Percentiles rank a stretch among this genome's conserved stretches.
Evolutionary conservation across 2,329 filamentous ascomycete genomes (phyloP).

Genomic region (Aspergillus costaricaensis): DNA sequence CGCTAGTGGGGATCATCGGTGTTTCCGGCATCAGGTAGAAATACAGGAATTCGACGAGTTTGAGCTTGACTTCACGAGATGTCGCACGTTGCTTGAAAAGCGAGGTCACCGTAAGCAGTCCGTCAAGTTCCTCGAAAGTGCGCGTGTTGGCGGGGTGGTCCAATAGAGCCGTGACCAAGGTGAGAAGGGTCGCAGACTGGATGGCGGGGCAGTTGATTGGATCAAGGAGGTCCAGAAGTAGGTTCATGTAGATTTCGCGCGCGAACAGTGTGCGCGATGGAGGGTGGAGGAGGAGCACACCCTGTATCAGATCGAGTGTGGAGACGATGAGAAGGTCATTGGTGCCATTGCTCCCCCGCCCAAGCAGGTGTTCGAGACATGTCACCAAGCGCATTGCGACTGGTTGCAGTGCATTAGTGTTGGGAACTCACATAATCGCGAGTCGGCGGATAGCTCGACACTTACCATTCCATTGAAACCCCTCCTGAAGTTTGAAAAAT

Average conservation of each 20-base stretch:
- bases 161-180: conserved; percentile 84
- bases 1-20: conserved; percentile 38
- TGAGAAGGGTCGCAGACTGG: conserved; percentile 85
- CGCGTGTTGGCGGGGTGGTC: conserved; percentile 85
- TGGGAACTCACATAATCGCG: background rate
- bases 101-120: conserved; percentile 85
- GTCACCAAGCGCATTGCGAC: conserved; percentile 82
- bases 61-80: conserved; percentile 85
- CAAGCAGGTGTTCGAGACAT: conserved; percentile 82
- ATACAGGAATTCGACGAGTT: conserved; percentile 95
- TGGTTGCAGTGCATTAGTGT: conserved; percentile 29
- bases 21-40: conserved; percentile 98
- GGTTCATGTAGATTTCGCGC: conserved; percentile 91
- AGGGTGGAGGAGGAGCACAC: conserved; percentile 82
- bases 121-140: conserved; percentile 88
- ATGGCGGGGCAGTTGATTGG: conserved; percentile 88
- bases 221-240: conserved; percentile 91
- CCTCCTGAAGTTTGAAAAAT: conserved; percentile 95
- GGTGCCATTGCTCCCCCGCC: conserved; percentile 75
- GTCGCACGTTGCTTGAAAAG: conserved; percentile 89
- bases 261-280: conserved; percentile 85
- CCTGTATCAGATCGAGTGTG: conserved; percentile 86
- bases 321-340: conserved; percentile 88
- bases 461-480: conserved; percentile 91
- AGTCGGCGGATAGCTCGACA: background rate